These are phyloP conservation scores for Aspergillus sclerotialis DNA, from an alignment of 2,329 filamentous ascomycete genomes.

Conservation along the genomic window DNA sequence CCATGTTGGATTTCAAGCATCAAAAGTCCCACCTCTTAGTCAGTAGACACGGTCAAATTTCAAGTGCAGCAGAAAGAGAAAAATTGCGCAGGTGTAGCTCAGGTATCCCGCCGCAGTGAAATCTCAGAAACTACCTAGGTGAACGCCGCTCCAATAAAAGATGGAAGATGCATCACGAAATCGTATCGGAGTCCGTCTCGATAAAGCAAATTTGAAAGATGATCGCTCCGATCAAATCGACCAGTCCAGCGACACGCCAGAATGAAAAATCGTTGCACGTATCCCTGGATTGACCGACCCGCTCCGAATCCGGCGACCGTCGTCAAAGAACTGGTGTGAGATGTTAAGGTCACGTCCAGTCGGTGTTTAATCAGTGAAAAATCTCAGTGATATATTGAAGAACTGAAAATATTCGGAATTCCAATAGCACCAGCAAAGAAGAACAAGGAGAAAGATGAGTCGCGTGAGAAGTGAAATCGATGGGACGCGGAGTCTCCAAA, in stretches of 20 bases:
- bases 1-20: constrained; percentile 8
- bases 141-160: neutral
- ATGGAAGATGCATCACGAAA: neutral
- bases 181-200: neutral
- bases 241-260: neutral
- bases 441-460: neutral
- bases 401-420: neutral
- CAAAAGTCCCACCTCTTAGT: no score
- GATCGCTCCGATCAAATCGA: neutral
- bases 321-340: constrained; percentile 3
- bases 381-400: neutral
- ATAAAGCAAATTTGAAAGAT: no score
- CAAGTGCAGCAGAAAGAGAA: no score
- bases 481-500: neutral
- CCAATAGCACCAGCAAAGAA: neutral
- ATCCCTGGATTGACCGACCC: neutral
- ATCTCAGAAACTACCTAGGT: neutral
- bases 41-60: no score
- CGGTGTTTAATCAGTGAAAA: no score
- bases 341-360: no score
- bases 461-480: neutral
- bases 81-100: constrained; percentile 1
- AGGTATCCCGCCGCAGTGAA: neutral
- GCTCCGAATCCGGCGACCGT: neutral
- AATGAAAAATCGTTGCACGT: neutral